These are phyloP conservation scores for Chloranthus sessilifolius DNA, from an alignment of 164 flowering plant species.

Conservation along the genomic window DNA sequence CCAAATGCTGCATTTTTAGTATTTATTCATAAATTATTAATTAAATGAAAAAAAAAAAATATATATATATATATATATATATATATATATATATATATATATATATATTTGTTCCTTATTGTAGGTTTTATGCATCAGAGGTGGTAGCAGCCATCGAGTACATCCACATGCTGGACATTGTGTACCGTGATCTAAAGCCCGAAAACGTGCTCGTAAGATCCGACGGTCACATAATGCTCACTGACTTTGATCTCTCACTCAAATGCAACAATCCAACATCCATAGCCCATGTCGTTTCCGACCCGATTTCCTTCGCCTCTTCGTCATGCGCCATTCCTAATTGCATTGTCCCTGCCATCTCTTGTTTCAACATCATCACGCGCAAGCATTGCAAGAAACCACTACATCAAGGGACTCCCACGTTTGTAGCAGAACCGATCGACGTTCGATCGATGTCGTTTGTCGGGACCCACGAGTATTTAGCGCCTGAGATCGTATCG, in stretches of 20 bases:
- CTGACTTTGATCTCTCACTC: slow-evolving; percentile 84
- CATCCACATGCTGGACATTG: slow-evolving; percentile 80
- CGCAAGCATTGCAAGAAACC: slow-evolving; percentile 51
- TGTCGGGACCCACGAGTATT: slow-evolving; percentile 88
- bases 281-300: slow-evolving; percentile 47
- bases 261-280: slow-evolving; percentile 44
- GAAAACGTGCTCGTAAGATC: slow-evolving; percentile 75
- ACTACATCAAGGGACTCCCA: slow-evolving; percentile 24
- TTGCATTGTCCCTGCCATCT: slow-evolving; percentile 75
- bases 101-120: no score
- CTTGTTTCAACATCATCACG: slow-evolving; percentile 62
- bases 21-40: no score
- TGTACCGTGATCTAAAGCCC: slow-evolving; percentile 89
- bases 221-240: slow-evolving; percentile 91
- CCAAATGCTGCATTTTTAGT: no score
- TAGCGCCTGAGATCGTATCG: slow-evolving; percentile 83
- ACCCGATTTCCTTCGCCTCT: slow-evolving; percentile 24
- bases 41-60: no score
- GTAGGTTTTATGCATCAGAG: slow-evolving; percentile 84
- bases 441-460: slow-evolving; percentile 86
- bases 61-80: no score
- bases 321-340: slow-evolving; percentile 70
- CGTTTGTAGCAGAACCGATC: slow-evolving; percentile 66
- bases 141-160: slow-evolving; percentile 76
- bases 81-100: no score